Conservation (phyloP, 1,284 basidiomycete genomes). For the Marasmius fiardii region DNA sequence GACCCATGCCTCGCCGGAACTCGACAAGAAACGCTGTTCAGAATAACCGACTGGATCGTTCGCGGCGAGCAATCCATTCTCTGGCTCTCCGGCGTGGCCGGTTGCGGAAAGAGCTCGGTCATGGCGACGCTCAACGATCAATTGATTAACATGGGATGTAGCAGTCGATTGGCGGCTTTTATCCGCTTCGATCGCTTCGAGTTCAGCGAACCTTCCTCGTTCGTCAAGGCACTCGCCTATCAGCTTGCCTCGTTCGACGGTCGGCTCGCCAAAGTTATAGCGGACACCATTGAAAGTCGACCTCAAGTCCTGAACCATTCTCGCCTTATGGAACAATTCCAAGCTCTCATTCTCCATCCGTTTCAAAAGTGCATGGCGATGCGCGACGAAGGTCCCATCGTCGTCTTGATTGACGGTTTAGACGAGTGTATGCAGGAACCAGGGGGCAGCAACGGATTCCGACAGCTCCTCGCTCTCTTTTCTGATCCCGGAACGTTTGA, state of each 20-base stretch:
- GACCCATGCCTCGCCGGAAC: not conserved
- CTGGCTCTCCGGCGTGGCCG: conserved; percentile 6
- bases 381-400: not conserved
- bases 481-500: not conserved
- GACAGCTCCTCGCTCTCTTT: not conserved
- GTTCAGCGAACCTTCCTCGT: not conserved
- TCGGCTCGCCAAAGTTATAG: conserved; percentile 2
- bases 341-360: conserved; percentile 2
- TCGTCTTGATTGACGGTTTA: conserved; percentile 5
- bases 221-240: conserved; percentile 2
- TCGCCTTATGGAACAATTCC: not conserved
- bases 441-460: not conserved
- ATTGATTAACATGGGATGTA: not conserved
- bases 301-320: not conserved
- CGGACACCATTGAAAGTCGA: not conserved
- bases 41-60: conserved; percentile 5
- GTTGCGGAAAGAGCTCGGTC: conserved; percentile 8
- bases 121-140: conserved; percentile 3
- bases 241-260: conserved; percentile 3
- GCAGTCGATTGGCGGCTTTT: conserved; percentile 7
- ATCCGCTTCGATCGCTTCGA: conserved; percentile 8
- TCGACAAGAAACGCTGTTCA: not conserved
- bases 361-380: not conserved
- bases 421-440: conserved; percentile 2
- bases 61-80: not conserved